Percentiles rank a stretch among this genome's conserved stretches.
Evolutionary conservation across 805 yeast species (phyloP).

Genomic region (Kodamaea restingae): DNA sequence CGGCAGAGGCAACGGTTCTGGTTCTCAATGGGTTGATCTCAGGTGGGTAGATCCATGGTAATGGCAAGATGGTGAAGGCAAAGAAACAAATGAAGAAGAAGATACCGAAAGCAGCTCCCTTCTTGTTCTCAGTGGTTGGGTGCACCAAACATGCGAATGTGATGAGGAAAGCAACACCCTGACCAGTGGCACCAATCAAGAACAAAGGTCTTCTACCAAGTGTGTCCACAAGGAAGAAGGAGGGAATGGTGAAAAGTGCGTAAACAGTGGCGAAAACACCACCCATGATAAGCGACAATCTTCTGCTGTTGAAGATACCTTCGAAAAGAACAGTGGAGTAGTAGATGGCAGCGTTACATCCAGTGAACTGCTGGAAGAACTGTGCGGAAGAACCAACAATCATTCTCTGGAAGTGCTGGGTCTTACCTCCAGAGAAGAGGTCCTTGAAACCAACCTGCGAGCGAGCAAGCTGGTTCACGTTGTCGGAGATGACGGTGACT

Average conservation of each 20-base stretch:
- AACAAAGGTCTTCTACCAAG: constrained; percentile 45
- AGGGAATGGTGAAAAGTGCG: constrained; percentile 47
- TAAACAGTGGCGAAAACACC: constrained; percentile 62
- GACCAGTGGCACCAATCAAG: constrained; percentile 41
- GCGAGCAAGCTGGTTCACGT: constrained; percentile 46
- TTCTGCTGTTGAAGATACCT: constrained; percentile 46
- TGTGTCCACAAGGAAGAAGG: constrained; percentile 40
- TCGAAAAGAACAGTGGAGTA: constrained; percentile 57
- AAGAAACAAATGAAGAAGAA: constrained; percentile 43
- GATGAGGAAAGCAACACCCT: constrained; percentile 38
- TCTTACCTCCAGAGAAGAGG: constrained; percentile 47
- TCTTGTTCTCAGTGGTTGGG: constrained; percentile 31
- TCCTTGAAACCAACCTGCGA: constrained; percentile 45
- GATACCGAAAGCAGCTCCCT: constrained; percentile 45
- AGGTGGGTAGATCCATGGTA: constrained; percentile 47
- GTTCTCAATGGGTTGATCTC: constrained; percentile 46
- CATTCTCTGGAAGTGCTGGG: constrained; percentile 60
- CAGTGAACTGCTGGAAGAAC: constrained; percentile 68
- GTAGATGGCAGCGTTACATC: constrained; percentile 68
- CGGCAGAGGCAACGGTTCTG: constrained; percentile 42
- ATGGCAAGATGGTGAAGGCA: constrained; percentile 42
- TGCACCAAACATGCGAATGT: constrained; percentile 39
- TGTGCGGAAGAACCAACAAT: constrained; percentile 61
- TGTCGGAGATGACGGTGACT: constrained; percentile 43
- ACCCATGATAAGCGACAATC: constrained; percentile 56